A percentile compares a stretch with the other conserved stretches of the same genome.
phyloP scores from a whole-genome alignment of 768 basidiomycete genomes.

The Pleurotus djamor region DNA sequence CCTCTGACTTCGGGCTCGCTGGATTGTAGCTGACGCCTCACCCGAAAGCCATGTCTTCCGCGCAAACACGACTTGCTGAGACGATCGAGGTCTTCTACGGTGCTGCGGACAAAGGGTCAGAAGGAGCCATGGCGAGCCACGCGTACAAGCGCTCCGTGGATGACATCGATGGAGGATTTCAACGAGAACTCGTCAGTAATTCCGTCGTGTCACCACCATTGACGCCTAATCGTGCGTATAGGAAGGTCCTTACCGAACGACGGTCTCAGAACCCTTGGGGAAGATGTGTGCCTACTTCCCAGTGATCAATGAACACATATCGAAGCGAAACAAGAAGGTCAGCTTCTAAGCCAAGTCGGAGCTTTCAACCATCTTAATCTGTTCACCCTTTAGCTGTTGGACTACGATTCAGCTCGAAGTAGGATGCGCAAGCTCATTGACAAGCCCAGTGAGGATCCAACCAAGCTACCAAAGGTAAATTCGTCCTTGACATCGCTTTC shows the following conservation, averaged over 20 bases:
- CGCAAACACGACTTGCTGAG: constrained; percentile 92
- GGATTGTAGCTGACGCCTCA: background rate
- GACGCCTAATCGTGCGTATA: constrained; percentile 24
- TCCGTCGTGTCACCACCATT: background rate
- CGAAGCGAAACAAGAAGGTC: constrained; percentile 97
- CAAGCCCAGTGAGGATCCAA: constrained; percentile 92
- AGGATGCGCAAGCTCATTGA: constrained; percentile 86
- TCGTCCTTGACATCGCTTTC: background rate
- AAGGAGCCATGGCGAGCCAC: constrained; percentile 95
- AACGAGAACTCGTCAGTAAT: constrained; percentile 74
- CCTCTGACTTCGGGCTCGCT: background rate
- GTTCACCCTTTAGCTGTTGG: constrained; percentile 62
- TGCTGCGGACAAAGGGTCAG: constrained; percentile 78
- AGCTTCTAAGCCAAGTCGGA: background rate
- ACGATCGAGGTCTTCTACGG: constrained; percentile 93
- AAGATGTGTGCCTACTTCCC: constrained; percentile 98
- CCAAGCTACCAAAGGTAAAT: constrained; percentile 80
- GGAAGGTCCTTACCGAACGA: constrained; percentile 94
- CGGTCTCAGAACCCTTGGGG: constrained; percentile 92
- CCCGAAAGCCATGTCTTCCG: constrained; percentile 80
- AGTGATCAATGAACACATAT: constrained; percentile 88
- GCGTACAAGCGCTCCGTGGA: constrained; percentile 95
- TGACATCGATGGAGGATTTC: constrained; percentile 85
- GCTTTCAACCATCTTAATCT: background rate
- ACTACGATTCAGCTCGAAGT: constrained; percentile 92